A percentile compares a stretch with the other conserved stretches of the same genome.
These are phyloP conservation scores for Canna indica DNA, from an alignment of 176 grass and related monocot species.

Conservation along the genomic window DNA sequence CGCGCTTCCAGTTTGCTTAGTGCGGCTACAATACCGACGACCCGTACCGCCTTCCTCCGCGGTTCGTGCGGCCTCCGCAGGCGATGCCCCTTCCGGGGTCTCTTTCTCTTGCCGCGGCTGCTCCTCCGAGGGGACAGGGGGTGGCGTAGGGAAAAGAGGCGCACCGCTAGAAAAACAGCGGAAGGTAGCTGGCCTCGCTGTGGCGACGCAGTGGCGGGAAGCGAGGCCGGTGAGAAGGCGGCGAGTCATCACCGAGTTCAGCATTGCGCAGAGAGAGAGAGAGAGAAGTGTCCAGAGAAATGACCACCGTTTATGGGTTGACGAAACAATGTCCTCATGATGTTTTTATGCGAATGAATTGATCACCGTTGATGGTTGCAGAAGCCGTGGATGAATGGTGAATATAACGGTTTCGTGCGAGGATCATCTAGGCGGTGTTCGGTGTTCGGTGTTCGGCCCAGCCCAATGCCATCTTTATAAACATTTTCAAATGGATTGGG, in stretches of 20 bases:
- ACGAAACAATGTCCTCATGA: too few species aligned
- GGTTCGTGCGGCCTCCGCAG: not conserved
- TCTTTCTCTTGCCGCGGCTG: not conserved
- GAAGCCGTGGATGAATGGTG: too few species aligned
- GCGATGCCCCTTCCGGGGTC: not conserved
- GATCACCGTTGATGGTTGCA: too few species aligned
- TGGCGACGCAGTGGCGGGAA: not conserved
- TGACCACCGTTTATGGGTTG: too few species aligned
- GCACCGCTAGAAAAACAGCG: not conserved
- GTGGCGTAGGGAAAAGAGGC: not conserved
- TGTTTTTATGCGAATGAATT: too few species aligned
- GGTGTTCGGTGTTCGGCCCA: too few species aligned
- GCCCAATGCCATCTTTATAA: too few species aligned
- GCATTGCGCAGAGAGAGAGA: not conserved
- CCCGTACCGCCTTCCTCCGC: not conserved
- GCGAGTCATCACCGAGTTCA: not conserved
- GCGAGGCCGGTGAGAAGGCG: slow-evolving; percentile 3
- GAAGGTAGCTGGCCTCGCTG: not conserved
- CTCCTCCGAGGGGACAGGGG: not conserved
- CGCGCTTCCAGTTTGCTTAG: not conserved
- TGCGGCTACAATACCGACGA: not conserved
- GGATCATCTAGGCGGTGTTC: too few species aligned
- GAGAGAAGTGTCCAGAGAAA: not conserved
- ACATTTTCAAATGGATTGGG: too few species aligned
- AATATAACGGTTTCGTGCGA: too few species aligned